Percentiles rank a stretch among this genome's conserved stretches.
These are phyloP conservation scores for Cyclocybe cylindracea DNA, from an alignment of 768 basidiomycete genomes.

Conservation along the genomic window DNA sequence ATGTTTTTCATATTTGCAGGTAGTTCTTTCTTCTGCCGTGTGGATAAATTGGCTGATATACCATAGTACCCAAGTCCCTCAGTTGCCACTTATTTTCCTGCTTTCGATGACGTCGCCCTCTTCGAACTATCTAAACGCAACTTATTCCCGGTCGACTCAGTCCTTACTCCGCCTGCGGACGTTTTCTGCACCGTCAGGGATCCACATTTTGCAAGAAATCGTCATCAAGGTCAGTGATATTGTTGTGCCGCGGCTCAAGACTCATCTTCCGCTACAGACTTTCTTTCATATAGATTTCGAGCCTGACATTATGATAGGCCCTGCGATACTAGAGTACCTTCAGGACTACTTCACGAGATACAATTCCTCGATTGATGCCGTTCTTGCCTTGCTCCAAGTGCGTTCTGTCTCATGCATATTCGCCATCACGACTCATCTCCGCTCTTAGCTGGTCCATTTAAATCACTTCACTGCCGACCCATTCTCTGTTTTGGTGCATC, in stretches of 20 bases:
- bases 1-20: slow-evolving; percentile 76
- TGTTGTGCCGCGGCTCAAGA: not conserved
- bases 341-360: slow-evolving; percentile 59
- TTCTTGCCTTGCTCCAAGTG: slow-evolving; percentile 66
- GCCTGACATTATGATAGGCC: slow-evolving; percentile 63
- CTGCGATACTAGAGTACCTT: slow-evolving; percentile 53
- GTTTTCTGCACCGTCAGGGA: slow-evolving; percentile 51
- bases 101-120: slow-evolving; percentile 60
- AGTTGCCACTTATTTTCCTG: slow-evolving; percentile 66
- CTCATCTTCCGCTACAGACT: slow-evolving; percentile 11
- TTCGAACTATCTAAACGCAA: slow-evolving; percentile 57
- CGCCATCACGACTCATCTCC: not conserved
- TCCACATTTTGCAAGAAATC: slow-evolving; percentile 50
- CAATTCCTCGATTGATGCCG: slow-evolving; percentile 54
- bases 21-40: slow-evolving; percentile 14
- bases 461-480: slow-evolving; percentile 70
- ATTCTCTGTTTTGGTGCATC: slow-evolving; percentile 42
- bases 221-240: slow-evolving; percentile 47
- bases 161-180: slow-evolving; percentile 55
- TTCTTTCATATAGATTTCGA: slow-evolving; percentile 68
- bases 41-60: not conserved
- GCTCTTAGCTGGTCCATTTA: slow-evolving; percentile 56
- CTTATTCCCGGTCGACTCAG: slow-evolving; percentile 62
- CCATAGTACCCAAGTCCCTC: slow-evolving; percentile 50
- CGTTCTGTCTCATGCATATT: slow-evolving; percentile 4